Base-by-base conservation (phyloP, 768 basidiomycete genomes). In the Termitomyces bulborhizus region DNA sequence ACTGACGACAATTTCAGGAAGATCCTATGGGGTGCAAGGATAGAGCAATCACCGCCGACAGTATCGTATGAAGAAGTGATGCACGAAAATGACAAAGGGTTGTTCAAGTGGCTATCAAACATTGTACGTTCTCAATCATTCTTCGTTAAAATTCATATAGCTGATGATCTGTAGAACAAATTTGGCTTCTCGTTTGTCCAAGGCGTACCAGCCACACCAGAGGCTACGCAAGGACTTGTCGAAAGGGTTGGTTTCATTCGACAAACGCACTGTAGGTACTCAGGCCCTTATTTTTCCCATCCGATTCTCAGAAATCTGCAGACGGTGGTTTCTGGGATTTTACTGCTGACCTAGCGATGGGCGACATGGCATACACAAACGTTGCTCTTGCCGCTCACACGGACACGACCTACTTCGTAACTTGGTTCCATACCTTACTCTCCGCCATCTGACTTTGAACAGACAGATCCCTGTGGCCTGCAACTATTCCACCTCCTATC, bases 281-380 rank as follows among this genome's bases (percentile, higher is more conserved):
- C 9, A 4, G 1, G 26, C 9, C 15, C 15, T 34, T n/a, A 53
- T 44, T 9, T 47, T 11, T 9, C 31, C 2, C 32, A 41, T 21
- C 21, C 21, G 21, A 46, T 21, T 51, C 45, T 64, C 18, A 50
- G 37, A 12, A 29, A 47, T 11, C 26, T 36, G 1, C 59, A 94
- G 93, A 98, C 63, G 96, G 95, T 34, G 85, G 84, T 55, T 95
- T 98, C 71, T 99, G 96, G 95, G 93, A 98, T 64, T 96, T 98
- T 65, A 97, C 93, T 0, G 84, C 95, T 0, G 86, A 96, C 65
- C 77, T 95, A 21, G 84, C 86, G 16, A 93, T 88, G 63, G 93
- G 93, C 12, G 96, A 99, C 68, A 89, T 93, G 7, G 94, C 96
- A 0, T 99, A 99, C 72, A 93, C 93, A 4, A 90, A 85, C 6